Evolutionary conservation across 306 rosid species (phyloP).

Genomic region (Quercus suber): DNA sequence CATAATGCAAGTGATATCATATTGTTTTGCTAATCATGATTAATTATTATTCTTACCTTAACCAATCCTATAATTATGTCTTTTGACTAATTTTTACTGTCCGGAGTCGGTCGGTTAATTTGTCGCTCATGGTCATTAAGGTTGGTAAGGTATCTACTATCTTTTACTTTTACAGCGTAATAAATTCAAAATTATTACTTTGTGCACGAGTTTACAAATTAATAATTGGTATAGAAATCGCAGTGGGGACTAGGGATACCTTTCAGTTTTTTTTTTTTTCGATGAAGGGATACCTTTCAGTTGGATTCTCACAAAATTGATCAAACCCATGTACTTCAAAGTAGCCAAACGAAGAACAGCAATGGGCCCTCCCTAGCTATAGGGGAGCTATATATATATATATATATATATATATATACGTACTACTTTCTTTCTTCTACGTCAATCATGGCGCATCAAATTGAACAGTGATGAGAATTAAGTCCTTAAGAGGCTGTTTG

Average conservation of each 20-base stretch:
- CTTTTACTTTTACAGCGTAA: background rate
- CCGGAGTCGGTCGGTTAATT: background rate
- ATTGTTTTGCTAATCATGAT: conserved; percentile 19
- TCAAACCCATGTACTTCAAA: conserved; percentile 14
- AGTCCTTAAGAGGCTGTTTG: no score
- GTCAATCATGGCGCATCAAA: no score
- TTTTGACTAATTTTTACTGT: conserved; percentile 13
- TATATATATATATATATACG: background rate
- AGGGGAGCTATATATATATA: background rate
- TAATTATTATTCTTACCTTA: conserved; percentile 16
- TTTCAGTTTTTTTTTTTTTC: background rate
- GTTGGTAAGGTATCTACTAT: background rate
- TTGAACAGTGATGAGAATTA: no score
- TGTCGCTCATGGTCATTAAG: conserved; percentile 4
- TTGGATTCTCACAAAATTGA: conserved; percentile 8
- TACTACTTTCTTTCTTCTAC: no score
- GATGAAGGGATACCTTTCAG: background rate
- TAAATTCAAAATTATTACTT: background rate
- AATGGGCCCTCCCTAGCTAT: background rate
- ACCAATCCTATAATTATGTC: background rate
- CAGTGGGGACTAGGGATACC: background rate
- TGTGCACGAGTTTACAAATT: background rate
- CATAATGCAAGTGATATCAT: conserved; percentile 17
- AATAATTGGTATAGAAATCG: background rate
- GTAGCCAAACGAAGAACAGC: conserved; percentile 12